These are phyloP conservation scores for Euphrasia confusa DNA, from an alignment of 257 asterid species.

Conservation along the genomic window DNA sequence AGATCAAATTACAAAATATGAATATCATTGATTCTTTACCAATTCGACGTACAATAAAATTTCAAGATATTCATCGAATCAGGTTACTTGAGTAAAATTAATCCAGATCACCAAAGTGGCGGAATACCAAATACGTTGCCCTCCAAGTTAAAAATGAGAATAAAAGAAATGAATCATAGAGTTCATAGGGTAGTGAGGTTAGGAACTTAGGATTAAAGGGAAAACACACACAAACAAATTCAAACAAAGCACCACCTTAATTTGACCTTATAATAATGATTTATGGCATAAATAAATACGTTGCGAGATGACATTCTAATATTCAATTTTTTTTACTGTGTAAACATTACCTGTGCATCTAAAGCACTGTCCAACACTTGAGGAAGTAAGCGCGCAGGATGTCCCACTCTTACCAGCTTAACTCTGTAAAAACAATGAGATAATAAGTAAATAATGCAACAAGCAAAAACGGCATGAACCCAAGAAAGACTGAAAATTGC, in stretches of 20 bases:
- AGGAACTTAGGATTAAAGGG: not conserved
- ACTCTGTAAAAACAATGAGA: constrained; percentile 44
- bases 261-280: constrained; percentile 8
- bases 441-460: constrained; percentile 14
- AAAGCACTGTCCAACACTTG: constrained; percentile 92
- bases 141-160: not conserved
- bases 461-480: constrained; percentile 8
- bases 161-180: constrained; percentile 8
- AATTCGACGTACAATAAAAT: too few relatives aligned
- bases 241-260: constrained; percentile 17
- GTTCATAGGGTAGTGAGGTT: not conserved
- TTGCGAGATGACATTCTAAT: constrained; percentile 19
- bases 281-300: constrained; percentile 15
- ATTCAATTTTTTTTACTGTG: constrained; percentile 20
- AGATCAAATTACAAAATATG: constrained; percentile 8
- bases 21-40: not conserved
- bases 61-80: not conserved
- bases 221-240: not conserved
- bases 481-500: constrained; percentile 15
- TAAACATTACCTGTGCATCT: constrained; percentile 74
- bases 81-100: not conserved
- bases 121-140: not conserved
- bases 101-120: not conserved
- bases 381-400: constrained; percentile 97
- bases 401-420: constrained; percentile 93